A percentile compares a stretch with the other conserved stretches of the same genome.
phyloP scores from a whole-genome alignment of 192 early-diverging fungal genomes.

The Entomortierella lignicola region DNA sequence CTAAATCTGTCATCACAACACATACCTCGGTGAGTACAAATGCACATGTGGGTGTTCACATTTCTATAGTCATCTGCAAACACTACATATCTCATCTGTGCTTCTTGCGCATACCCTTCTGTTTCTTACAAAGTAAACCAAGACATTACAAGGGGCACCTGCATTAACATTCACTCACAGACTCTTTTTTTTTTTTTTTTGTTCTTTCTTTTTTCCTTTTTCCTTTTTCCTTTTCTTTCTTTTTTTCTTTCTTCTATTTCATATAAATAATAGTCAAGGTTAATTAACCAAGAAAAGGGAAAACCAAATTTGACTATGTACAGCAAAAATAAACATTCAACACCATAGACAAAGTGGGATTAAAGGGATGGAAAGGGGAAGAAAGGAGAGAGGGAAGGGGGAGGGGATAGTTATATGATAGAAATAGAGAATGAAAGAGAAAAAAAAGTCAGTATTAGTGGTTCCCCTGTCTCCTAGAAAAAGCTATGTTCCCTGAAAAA shows the following conservation, averaged over 20 bases:
- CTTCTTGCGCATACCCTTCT: neutral
- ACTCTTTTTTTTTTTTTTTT: too few relatives aligned
- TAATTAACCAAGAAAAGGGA: too few relatives aligned
- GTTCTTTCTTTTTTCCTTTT: too few relatives aligned
- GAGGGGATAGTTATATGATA: too few relatives aligned
- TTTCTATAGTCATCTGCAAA: neutral
- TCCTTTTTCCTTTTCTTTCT: too few relatives aligned
- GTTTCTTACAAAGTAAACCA: neutral
- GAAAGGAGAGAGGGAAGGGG: neutral
- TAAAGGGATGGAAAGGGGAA: neutral
- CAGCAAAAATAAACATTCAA: neutral
- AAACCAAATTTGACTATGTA: neutral
- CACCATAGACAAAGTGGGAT: too few relatives aligned
- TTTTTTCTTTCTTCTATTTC: too few relatives aligned
- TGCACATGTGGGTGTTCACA: neutral
- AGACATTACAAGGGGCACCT: neutral
- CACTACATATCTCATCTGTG: neutral
- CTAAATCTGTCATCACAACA: too few relatives aligned
- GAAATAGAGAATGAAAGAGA: too few relatives aligned
- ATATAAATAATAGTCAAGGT: too few relatives aligned
- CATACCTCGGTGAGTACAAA: neutral
- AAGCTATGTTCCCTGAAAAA: neutral
- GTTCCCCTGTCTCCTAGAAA: too few relatives aligned
- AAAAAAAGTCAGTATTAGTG: neutral
- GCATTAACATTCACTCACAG: too few relatives aligned